These are phyloP conservation scores for Mucor velutinosus DNA, from an alignment of 371 early-diverging fungal genomes.

Conservation along the genomic window DNA sequence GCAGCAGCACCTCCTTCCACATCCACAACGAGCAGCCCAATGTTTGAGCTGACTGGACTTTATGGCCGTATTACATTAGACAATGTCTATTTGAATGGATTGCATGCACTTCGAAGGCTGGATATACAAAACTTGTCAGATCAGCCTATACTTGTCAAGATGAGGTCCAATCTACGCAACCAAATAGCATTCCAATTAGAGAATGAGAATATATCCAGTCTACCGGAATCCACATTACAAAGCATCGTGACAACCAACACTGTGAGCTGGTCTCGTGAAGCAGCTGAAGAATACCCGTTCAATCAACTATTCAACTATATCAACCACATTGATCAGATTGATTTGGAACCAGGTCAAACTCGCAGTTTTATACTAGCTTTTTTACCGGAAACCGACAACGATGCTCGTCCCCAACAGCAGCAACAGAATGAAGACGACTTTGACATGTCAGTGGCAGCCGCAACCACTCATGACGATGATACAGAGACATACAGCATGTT, in stretches of 20 bases:
- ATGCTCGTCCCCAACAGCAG: conserved; percentile 16
- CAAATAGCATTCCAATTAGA: conserved; percentile 88
- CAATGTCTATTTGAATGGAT: conserved; percentile 80
- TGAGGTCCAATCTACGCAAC: conserved; percentile 78
- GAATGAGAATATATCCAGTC: conserved; percentile 76
- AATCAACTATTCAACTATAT: conserved; percentile 91
- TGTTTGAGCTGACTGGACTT: conserved; percentile 62
- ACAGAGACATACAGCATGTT: conserved; percentile 57
- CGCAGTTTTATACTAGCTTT: conserved; percentile 76
- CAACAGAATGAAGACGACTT: conserved; percentile 9
- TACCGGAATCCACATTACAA: conserved; percentile 21
- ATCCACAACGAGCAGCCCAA: neutral
- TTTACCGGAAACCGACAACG: conserved; percentile 56
- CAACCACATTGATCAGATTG: conserved; percentile 78
- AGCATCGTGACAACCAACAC: conserved; percentile 59
- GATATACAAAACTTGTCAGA: conserved; percentile 72
- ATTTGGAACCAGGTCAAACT: conserved; percentile 64
- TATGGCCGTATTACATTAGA: conserved; percentile 65
- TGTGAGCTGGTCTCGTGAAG: conserved; percentile 53
- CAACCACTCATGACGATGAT: conserved; percentile 7
- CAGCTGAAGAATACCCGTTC: conserved; percentile 66
- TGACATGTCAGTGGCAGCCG: conserved; percentile 2
- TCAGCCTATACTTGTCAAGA: conserved; percentile 65
- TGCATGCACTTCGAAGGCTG: conserved; percentile 78
- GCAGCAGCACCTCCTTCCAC: neutral